Evolutionary conservation across 2,329 filamentous ascomycete genomes (phyloP).

Genomic region (Trichoderma simmonsii): DNA sequence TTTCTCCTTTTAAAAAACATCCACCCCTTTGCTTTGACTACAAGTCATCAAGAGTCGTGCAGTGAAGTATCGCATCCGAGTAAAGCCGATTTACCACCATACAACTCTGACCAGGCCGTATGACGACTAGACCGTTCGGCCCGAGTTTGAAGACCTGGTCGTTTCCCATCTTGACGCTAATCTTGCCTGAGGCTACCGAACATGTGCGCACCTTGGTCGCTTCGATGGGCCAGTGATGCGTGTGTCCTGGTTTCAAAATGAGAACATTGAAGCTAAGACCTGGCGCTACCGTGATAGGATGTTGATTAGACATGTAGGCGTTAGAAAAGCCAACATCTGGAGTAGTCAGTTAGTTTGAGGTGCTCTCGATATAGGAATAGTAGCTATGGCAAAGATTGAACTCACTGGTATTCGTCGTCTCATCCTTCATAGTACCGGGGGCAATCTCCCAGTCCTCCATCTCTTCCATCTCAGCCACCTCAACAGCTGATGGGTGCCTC

Average conservation of each 20-base stretch:
- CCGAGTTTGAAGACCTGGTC: conserved; percentile 40
- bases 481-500: neutral
- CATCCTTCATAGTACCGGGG: conserved; percentile 38
- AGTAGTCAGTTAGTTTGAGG: neutral
- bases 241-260: conserved; percentile 39
- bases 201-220: conserved; percentile 36
- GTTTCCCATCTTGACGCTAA: conserved; percentile 37
- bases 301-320: conserved; percentile 38
- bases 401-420: conserved; percentile 36
- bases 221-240: conserved; percentile 31
- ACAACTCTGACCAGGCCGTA: conserved; percentile 39
- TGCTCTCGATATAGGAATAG: neutral
- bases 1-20: neutral
- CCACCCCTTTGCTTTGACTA: neutral
- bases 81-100: conserved; percentile 44
- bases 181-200: conserved; percentile 41
- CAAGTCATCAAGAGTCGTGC: conserved; percentile 33
- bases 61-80: conserved; percentile 42
- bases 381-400: neutral
- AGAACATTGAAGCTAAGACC: conserved; percentile 42
- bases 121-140: conserved; percentile 42
- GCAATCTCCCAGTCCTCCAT: conserved; percentile 47
- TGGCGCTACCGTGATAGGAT: conserved; percentile 36
- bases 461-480: conserved; percentile 24
- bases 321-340: conserved; percentile 45